A percentile compares a stretch with the other conserved stretches of the same genome.
phyloP scores from a whole-genome alignment of 805 yeast species.

The Saccharomycopsis capsularis region DNA sequence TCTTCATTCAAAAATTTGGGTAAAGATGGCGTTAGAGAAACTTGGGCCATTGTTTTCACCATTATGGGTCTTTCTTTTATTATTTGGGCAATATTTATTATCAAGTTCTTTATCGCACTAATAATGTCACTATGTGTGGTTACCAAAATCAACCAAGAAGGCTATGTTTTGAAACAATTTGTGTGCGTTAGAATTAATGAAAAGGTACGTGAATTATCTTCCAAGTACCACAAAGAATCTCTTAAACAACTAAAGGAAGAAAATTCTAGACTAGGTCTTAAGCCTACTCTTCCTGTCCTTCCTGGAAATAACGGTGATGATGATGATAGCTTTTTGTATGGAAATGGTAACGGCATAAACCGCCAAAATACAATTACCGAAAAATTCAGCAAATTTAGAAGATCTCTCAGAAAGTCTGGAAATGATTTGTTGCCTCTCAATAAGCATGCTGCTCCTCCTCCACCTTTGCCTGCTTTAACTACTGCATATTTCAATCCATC shows the following conservation, averaged over 20 bases:
- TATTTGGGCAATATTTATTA: constrained; percentile 65
- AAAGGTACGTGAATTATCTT: constrained; percentile 47
- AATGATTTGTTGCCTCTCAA: constrained; percentile 18
- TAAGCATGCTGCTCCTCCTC: constrained; percentile 13
- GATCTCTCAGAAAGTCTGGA: constrained; percentile 18
- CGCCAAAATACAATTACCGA: neutral
- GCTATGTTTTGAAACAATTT: constrained; percentile 46
- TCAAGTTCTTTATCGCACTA: constrained; percentile 49
- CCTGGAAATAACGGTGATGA: constrained; percentile 1
- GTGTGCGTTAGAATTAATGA: constrained; percentile 55
- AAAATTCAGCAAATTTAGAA: constrained; percentile 9
- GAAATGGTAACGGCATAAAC: too few relatives aligned
- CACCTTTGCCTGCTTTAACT: constrained; percentile 4
- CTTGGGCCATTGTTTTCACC: constrained; percentile 65
- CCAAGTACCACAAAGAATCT: constrained; percentile 30
- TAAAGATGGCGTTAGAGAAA: constrained; percentile 54
- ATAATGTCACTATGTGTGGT: constrained; percentile 45
- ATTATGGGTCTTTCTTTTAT: constrained; percentile 70
- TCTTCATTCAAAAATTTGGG: constrained; percentile 28
- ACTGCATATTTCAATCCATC: neutral
- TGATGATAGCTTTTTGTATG: neutral
- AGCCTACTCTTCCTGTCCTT: constrained; percentile 27
- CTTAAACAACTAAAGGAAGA: constrained; percentile 25
- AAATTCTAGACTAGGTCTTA: constrained; percentile 23
- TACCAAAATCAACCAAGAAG: constrained; percentile 35